These are phyloP conservation scores for Geopyxis carbonaria DNA, from an alignment of 495 filamentous ascomycete genomes.

Conservation along the genomic window DNA sequence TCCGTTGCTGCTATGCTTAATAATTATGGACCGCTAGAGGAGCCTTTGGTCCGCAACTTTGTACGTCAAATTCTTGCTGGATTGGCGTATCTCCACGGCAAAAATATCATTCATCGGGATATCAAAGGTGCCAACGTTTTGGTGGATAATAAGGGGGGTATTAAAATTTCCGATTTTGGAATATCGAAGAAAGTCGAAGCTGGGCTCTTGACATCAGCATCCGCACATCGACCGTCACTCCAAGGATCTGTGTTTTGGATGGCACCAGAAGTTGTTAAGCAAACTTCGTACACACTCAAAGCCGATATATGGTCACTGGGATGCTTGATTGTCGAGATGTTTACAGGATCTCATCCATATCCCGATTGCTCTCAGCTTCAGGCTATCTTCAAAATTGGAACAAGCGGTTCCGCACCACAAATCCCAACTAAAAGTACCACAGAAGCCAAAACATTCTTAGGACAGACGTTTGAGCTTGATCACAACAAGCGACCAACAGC, in stretches of 20 bases:
- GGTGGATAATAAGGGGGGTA: constrained; percentile 95
- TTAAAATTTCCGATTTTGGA: constrained; percentile 99
- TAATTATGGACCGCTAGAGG: constrained; percentile 85
- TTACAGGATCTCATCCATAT: constrained; percentile 91
- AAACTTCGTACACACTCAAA: constrained; percentile 94
- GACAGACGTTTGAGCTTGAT: constrained; percentile 85
- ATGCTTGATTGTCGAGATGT: constrained; percentile 97
- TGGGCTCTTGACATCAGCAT: constrained; percentile 23
- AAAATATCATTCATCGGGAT: constrained; percentile 95
- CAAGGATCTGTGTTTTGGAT: constrained; percentile 99
- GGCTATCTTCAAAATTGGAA: constrained; percentile 96
- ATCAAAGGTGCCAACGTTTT: constrained; percentile 99
- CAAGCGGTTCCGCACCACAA: constrained; percentile 68
- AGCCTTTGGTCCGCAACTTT: constrained; percentile 88
- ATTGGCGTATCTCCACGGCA: constrained; percentile 85
- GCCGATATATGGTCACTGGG: constrained; percentile 99
- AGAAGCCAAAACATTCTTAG: constrained; percentile 73
- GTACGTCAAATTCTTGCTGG: constrained; percentile 90
- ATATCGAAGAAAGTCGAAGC: constrained; percentile 96
- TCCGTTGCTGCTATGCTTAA: constrained; percentile 97
- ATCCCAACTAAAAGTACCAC: constrained; percentile 70
- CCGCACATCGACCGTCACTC: constrained; percentile 74
- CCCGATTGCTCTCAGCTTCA: constrained; percentile 93
- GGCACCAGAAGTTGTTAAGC: constrained; percentile 95
- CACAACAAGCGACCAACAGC: constrained; percentile 80